Evolutionary conservation across 225 moss, liverwort and hornwort species (phyloP), one percentile per base, ranked within the genome.

Genomic region (Lunularia cruciata): DNA sequence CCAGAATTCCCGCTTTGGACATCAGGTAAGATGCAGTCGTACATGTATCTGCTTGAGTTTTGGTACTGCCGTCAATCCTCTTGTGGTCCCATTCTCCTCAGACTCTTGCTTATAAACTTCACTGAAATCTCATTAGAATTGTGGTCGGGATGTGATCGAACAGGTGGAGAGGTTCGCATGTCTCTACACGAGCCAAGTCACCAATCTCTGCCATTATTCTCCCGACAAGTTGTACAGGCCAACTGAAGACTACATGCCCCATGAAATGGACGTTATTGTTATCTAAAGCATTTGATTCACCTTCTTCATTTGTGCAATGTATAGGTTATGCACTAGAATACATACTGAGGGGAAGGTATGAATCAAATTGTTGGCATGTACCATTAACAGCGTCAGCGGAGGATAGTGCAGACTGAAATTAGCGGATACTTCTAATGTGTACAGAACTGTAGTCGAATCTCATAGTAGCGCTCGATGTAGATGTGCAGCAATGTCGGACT

Each of bases 121-220:
- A n/a, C n/a, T n/a, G n/a, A n/a, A n/a, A n/a, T n/a, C n/a, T n/a
- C n/a, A 56, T 36, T 9, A 59, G 38, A 8, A 14, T 66, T 23
- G 7, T 36, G 66, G 11, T 60, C 84, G 34, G 18, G 71, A n/a
- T 75, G 51, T 73, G 46, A 61, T 8, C 51, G 36, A 36, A 60
- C 79, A 90, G 92, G 92, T 95, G 68, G 92, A 95, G 83, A 82
- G 95, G 73, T 95, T 95, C 81, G 95, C 92, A 0, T 95, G 92
- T 77, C 81, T 95, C 47, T 95, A 95, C 65, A 88, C 92, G 67
- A 90, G 89, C 82, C 84, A 92, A 36, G 95, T 95, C 33, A 87
- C 95, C 30, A 95, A 95, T 78, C 86, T 95, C 71, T 92, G 82
- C 69, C 76, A 87, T 74, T 95, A 95, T 70, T 95, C 95, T 39